Conservation (phyloP, 441 rosid species). For the Gossypium aridum region DNA sequence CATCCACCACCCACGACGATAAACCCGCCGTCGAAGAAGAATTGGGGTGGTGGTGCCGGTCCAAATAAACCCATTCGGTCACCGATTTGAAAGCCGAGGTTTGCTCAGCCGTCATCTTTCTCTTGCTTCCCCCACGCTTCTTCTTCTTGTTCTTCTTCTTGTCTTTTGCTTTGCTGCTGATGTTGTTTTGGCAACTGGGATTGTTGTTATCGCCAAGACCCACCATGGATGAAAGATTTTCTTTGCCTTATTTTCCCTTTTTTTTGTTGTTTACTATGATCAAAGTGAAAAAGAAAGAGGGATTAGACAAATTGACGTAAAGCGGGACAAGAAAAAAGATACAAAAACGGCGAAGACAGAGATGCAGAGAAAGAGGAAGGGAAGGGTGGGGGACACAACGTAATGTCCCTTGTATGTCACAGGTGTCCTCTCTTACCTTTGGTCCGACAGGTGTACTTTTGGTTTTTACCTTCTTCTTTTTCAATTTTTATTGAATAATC, state of each 20-base stretch:
- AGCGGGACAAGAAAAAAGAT: background rate
- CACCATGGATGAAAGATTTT: conserved; percentile 10
- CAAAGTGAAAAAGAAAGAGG: background rate
- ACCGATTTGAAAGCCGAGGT: conserved; percentile 51
- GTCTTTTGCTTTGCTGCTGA: conserved; percentile 24
- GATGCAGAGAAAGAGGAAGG: background rate
- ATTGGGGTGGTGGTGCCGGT: conserved; percentile 17
- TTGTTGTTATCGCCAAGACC: conserved; percentile 13
- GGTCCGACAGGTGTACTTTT: background rate
- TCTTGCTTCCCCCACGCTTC: conserved; percentile 68
- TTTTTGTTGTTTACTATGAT: background rate
- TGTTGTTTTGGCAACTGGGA: background rate
- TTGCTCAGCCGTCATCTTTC: conserved; percentile 70
- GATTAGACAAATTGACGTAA: background rate
- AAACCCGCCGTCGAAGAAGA: conserved; percentile 21
- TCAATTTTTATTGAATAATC: too few species aligned
- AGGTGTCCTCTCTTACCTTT: conserved; percentile 10
- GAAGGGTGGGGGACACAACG: background rate
- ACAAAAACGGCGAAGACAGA: background rate
- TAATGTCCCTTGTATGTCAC: background rate
- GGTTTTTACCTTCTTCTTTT: too few species aligned
- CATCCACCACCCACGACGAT: conserved; percentile 36
- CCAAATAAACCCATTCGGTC: conserved; percentile 61
- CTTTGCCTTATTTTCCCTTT: background rate
- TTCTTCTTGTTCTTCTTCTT: conserved; percentile 57